Conservation (phyloP, 2,329 filamentous ascomycete species). For the Aspergillus tamarii region DNA sequence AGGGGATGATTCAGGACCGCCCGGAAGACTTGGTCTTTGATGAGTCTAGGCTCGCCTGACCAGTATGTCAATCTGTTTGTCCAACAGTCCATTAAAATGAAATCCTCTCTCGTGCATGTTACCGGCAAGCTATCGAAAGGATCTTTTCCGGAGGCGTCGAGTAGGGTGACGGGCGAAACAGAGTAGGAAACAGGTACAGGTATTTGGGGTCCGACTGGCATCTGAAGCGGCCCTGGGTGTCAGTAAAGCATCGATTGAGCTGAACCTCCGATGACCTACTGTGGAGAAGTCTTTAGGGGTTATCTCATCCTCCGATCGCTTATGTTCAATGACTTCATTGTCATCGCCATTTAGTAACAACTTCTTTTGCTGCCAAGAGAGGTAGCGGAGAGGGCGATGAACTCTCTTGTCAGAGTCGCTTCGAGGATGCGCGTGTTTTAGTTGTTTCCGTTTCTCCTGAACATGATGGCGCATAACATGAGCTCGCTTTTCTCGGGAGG, state of each 20-base stretch:
- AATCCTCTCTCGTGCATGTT: constrained; percentile 28
- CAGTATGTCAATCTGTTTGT: constrained; percentile 42
- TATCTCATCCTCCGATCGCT: not conserved
- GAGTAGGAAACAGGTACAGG: constrained; percentile 19
- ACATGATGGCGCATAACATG: constrained; percentile 51
- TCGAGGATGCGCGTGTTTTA: constrained; percentile 29
- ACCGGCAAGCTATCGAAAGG: constrained; percentile 37
- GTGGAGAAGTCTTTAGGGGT: not conserved
- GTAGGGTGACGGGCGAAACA: constrained; percentile 29
- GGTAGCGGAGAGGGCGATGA: constrained; percentile 21
- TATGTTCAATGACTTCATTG: constrained; percentile 1
- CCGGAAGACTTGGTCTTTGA: constrained; percentile 42
- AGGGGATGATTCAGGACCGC: constrained; percentile 38
- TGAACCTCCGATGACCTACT: constrained; percentile 1
- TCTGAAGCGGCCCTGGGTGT: constrained; percentile 13
- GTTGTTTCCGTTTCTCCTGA: constrained; percentile 43
- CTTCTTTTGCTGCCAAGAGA: constrained; percentile 31
- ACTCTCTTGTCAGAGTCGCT: constrained; percentile 19
- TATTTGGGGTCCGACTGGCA: constrained; percentile 19
- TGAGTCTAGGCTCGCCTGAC: constrained; percentile 44
- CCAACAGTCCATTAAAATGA: constrained; percentile 42
- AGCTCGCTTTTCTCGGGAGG: constrained; percentile 46
- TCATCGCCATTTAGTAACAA: constrained; percentile 4
- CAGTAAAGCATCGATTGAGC: not conserved
- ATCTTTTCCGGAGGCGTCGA: constrained; percentile 35